Base-by-base conservation (phyloP, 257 asterid genomes). In the Coffea canephora region DNA sequence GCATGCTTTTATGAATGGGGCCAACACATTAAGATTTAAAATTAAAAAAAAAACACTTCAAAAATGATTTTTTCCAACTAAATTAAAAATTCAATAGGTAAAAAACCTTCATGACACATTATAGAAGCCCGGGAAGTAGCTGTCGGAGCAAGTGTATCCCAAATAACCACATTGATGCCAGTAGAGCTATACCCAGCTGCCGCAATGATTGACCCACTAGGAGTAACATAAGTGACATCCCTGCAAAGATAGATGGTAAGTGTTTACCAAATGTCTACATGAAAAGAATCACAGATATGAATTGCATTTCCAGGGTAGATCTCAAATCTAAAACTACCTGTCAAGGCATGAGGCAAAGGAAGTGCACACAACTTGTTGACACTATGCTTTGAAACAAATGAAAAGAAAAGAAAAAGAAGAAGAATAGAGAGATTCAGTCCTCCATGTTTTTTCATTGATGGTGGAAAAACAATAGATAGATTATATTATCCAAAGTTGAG, bases 111-210 rank as follows among this genome's bases (percentile, higher is more conserved):
- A 76, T 96, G 99, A 84, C 99, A 96, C 98, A 96, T 96, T 79
- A 96, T 96, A 71, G 97, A 91, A 83, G 99, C 99, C 74, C 84
- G 97, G 69, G 98, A 94, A 8, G 98, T 91, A 78, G 95, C 84
- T 77, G 93, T 91, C 62, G 99, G 99, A 80, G 99, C 99, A 78
- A 96, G 97, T 77, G 98, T 96, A 86, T 96, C 99, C 98, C 98
- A 96, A 57, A 96, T 88, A 75, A 94, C 98, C 77, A 96, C 99
- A 84, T 96, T 96, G 74, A 90, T 87, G 19, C 97, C 98, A 80
- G 80, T 91, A 84, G 99, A 92, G 87, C 95, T 92, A 87, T 92
- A 86, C 45, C 99, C 99, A 77, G 98, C 97, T 25, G 99, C 97
- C 81, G 97, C 98, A 75, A 94, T 89, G 82, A 96, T 90, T 69